phyloP scores from a whole-genome alignment of 148 eudicot genomes.

The Dianthus caryophyllus region DNA sequence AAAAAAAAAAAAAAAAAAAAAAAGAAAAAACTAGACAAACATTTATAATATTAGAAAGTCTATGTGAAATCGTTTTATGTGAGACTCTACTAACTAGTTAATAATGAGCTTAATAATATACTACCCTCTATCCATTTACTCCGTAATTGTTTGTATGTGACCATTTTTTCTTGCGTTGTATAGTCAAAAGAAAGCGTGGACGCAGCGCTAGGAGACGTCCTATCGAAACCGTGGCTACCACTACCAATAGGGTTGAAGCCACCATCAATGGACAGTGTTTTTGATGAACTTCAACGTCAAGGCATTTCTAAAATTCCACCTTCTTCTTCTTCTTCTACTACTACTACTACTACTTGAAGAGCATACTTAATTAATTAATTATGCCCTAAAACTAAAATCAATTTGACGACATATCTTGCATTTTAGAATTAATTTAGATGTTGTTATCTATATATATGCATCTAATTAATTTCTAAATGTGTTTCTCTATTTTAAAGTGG shows the following conservation, averaged over 20 bases:
- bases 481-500: neutral
- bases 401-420: slow-evolving; percentile 12
- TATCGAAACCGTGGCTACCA: slow-evolving; percentile 79
- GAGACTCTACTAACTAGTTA: too few relatives aligned
- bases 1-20: too few relatives aligned
- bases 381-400: slow-evolving; percentile 2
- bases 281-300: slow-evolving; percentile 74
- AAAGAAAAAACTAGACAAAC: too few relatives aligned
- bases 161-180: neutral
- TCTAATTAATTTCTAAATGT: neutral
- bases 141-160: too few relatives aligned
- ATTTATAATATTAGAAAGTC: too few relatives aligned
- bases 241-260: slow-evolving; percentile 84
- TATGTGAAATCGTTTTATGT: too few relatives aligned
- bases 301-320: slow-evolving; percentile 77
- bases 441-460: too few relatives aligned
- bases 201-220: slow-evolving; percentile 70
- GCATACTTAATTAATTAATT: neutral
- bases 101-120: too few relatives aligned
- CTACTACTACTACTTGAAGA: too few relatives aligned
- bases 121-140: too few relatives aligned
- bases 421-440: neutral
- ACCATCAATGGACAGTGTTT: slow-evolving; percentile 63
- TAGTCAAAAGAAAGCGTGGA: slow-evolving; percentile 83
- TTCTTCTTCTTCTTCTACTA: slow-evolving; percentile 30